These are phyloP conservation scores for Zalaria obscura DNA, from an alignment of 2,329 filamentous ascomycete genomes.

Conservation along the genomic window DNA sequence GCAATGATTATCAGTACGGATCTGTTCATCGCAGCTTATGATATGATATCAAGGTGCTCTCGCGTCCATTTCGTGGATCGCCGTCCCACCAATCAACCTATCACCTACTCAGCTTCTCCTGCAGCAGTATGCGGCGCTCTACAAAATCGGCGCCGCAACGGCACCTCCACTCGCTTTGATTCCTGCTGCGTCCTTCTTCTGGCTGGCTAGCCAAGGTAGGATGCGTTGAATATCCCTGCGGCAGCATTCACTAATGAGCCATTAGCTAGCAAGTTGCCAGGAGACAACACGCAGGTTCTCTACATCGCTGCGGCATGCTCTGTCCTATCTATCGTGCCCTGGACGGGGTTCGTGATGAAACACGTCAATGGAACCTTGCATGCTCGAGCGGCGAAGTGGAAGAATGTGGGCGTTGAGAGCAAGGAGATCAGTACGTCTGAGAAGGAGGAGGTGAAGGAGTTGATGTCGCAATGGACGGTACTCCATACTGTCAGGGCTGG, in stretches of 20 bases:
- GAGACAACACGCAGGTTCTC: slow-evolving; percentile 5
- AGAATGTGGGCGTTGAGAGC: slow-evolving; percentile 6
- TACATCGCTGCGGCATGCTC: slow-evolving; percentile 5
- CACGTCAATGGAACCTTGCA: slow-evolving; percentile 8
- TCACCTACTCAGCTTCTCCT: slow-evolving; percentile 8
- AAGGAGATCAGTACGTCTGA: slow-evolving; percentile 4
- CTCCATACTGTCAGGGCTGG: slow-evolving; percentile 9
- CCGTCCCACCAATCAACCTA: slow-evolving; percentile 9
- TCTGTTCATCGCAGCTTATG: neutral
- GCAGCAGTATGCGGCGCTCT: slow-evolving; percentile 13
- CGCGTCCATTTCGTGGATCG: slow-evolving; percentile 8
- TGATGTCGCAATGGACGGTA: slow-evolving; percentile 11
- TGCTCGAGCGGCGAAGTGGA: slow-evolving; percentile 1
- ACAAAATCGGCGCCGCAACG: slow-evolving; percentile 8
- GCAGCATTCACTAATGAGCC: neutral
- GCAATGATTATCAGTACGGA: neutral
- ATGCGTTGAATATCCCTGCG: neutral
- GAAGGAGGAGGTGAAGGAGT: slow-evolving; percentile 10
- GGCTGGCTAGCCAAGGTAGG: slow-evolving; percentile 10
- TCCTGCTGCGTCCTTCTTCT: slow-evolving; percentile 8
- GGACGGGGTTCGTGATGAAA: slow-evolving; percentile 12
- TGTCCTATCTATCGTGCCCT: slow-evolving; percentile 12
- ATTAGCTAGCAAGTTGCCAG: slow-evolving; percentile 4
- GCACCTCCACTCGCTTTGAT: slow-evolving; percentile 10
- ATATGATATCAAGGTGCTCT: slow-evolving; percentile 8